Evolutionary conservation across 140 eudicot genomes (phyloP), one percentile per base, ranked within the genome.

Genomic region (Flaveria floridana): DNA sequence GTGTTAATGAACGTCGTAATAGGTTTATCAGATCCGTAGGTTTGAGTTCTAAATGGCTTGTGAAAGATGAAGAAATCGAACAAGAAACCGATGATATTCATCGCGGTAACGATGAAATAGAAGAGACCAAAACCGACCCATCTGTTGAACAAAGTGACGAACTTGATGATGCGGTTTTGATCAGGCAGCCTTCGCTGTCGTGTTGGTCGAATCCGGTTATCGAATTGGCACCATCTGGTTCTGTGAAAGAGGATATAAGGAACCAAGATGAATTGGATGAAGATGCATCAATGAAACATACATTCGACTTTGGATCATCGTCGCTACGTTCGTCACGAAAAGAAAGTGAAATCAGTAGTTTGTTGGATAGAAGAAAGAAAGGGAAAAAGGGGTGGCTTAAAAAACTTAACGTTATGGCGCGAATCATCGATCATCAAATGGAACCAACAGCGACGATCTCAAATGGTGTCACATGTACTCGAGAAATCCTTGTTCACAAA

Each of bases 1-100:
- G 91, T 78, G 89, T 87, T 20, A 73, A 80, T 41, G 93, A 88
- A 72, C 82, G 98, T 2, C 91, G 97, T 7, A 74, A 56, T 42
- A 73, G 78, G 79, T 88, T 90, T 50, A 65, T 88, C 65, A 75
- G 52, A 74, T 82, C 85, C 82, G 71, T 90, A 65, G 91, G 87
- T 57, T 81, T 86, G 55, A 71, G 80, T 74, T 41, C 81, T 10
- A 83, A 83, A 57, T 63, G 73, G 83, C 68, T 72, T 55, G 80
- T 59, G 15, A 83, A 19, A 41, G 77, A 83, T 9, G 90, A 74
- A 68, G 71, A 73, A 68, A 84, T 77, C 4, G 88, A 83, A n/a
- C 71, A 23, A 21, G 79, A 58, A 25, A 80, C 73, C 12, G 79
- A 75, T 48, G 85, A 67, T 11, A 9, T 48, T n/a, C 59, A 28